These are phyloP conservation scores for Salix purpurea DNA, from an alignment of 345 rosid species.

Conservation along the genomic window DNA sequence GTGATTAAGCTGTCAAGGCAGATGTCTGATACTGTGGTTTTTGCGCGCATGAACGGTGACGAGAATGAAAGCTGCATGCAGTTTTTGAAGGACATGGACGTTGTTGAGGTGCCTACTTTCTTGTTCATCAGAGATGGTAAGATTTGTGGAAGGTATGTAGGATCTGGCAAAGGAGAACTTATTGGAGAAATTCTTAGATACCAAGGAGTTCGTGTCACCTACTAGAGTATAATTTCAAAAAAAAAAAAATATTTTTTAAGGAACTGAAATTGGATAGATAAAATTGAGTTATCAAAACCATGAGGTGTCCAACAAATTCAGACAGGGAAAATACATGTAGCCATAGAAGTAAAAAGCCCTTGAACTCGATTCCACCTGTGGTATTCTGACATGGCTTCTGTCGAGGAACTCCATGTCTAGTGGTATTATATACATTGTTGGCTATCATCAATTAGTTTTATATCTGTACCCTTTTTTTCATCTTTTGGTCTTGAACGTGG, in stretches of 20 bases:
- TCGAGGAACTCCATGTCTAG: too few relatives aligned
- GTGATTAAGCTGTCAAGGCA: slow-evolving; percentile 70
- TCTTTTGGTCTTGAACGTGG: too few relatives aligned
- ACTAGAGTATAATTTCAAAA: background rate
- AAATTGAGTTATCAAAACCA: background rate
- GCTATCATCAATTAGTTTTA: too few relatives aligned
- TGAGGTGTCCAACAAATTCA: background rate
- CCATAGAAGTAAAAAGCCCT: background rate
- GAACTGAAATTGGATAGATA: background rate
- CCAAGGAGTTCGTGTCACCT: slow-evolving; percentile 85
- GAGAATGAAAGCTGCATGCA: slow-evolving; percentile 93
- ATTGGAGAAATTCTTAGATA: slow-evolving; percentile 86
- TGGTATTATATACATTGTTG: too few relatives aligned
- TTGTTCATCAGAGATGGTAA: slow-evolving; percentile 75
- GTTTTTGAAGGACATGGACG: slow-evolving; percentile 80
- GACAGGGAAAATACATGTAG: background rate
- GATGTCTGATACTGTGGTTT: slow-evolving; percentile 68
- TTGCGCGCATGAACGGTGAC: slow-evolving; percentile 91
- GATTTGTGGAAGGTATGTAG: slow-evolving; percentile 77
- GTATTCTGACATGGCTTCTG: too few relatives aligned
- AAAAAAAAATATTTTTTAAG: background rate
- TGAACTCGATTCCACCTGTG: too few relatives aligned
- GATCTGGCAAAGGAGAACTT: slow-evolving; percentile 94
- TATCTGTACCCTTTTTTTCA: too few relatives aligned
- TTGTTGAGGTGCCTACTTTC: slow-evolving; percentile 80